Base-by-base conservation (phyloP, 768 basidiomycete genomes). In the Sutorius australiensis region DNA sequence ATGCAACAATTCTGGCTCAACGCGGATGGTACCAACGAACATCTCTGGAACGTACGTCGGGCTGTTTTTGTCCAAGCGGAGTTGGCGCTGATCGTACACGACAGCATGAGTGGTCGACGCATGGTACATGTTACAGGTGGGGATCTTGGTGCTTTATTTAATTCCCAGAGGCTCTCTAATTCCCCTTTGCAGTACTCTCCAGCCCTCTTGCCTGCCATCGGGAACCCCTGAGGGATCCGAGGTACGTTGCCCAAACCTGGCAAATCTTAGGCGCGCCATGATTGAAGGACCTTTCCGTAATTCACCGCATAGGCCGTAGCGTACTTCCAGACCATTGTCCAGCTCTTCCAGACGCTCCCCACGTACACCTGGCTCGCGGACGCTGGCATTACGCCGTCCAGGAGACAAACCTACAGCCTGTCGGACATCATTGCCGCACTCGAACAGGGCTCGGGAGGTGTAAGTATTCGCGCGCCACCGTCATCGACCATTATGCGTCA, bases 331-430 rank as follows among this genome's bases (percentile, higher is more conserved):
- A 73, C 56, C 8, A 77, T 81, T 3, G 83, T 87, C 48, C 73
- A 69, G 21, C 67, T 87, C 17, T 87, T 85, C 74, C 61, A 80
- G 80, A 75, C 74, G 2, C 80, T 92, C 17, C 87, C 89, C 0
- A 91, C 91, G 3, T 91, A 83, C 69, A 73, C 79, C 12, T 89
- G 81, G 81, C 81, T 94, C 24, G 70, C 73, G 8, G 70, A 78
- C n/a, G 83, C 77, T 10, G 89, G 89, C n/a, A 92, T 93, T 60
- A 80, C 79, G 4, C 92, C 91, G 3, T 78, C 77, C 6, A 64
- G 68, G 5, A 71, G 69, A 49, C 67, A 66, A 53, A 84, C 82
- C 0, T 82, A 82, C 67, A 82, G 80, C 0, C 74, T 87, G n/a
- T 67, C 77, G 6, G 66, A 76, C 3, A 63, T 89, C 28, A 73